Base-by-base conservation (phyloP, 2,329 filamentous ascomycete species). In the Fusarium sulawesiense region DNA sequence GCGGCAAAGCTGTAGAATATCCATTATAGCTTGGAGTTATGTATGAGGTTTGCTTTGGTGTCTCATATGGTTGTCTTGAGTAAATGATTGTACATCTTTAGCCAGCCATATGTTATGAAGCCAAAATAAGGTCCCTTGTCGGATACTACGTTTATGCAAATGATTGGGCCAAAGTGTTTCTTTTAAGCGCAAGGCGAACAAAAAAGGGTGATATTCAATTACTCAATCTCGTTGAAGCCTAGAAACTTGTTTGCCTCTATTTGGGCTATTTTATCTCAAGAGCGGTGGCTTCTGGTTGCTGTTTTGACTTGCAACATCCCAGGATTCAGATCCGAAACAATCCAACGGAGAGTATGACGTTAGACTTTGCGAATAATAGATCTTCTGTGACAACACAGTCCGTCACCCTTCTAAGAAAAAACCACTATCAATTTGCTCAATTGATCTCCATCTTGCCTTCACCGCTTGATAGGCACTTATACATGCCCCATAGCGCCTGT, bases 1-100 rank as follows among this genome's bases (percentile, higher is more conserved):
- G 72, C 57, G 13, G 47, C 75, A 27, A 78, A 73, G 71, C 50
- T 80, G 73, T 80, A 66, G 48, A 40, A 34, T 48, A 20, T 42
- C 53, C 40, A n/a, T 45, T 18, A 32, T 50, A 50, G 12, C 27
- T n/a, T 44, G 41, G 16, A 23, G 10, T 25, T 23, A 40, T 32
- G 30, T 42, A 45, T 45, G 47, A 32, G 42, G 25, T 51, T 21
- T 47, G 16, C 12, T 51, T 41, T 16, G 16, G 23, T 57, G 14
- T 30, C 12, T 41, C 16, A 16, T 41, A 20, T 30, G 46, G 32
- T 11, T 27, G 13, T 55, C 18, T 34, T 55, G 16, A 34, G 20
- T 32, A 55, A 16, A 41, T 20, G 49, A 20, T 25, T 34, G 47
- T 53, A 25, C 7, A 14, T 21, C 23, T 50, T 18, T 20, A 20